phyloP scores from a whole-genome alignment of 2,329 filamentous ascomycete species.

The Hawksworthiomyces lignivorus region DNA sequence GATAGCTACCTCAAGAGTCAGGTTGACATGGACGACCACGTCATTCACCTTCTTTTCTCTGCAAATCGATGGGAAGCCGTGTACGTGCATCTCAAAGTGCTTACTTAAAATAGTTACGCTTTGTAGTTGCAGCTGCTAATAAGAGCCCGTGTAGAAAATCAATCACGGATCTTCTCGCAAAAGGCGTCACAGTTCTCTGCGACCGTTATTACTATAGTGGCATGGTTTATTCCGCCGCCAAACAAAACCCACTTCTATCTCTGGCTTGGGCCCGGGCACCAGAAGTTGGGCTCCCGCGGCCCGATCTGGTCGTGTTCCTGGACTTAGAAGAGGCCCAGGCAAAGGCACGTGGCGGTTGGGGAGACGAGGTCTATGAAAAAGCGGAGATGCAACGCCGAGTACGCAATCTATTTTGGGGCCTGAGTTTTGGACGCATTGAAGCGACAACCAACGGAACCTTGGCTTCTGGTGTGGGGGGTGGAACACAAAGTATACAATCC shows the following conservation, averaged over 20 bases:
- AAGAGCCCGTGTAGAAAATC: slow-evolving; percentile 30
- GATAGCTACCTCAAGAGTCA: slow-evolving; percentile 70
- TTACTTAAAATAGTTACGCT: not conserved
- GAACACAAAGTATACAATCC: no score
- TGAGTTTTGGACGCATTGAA: slow-evolving; percentile 42
- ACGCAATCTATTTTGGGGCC: slow-evolving; percentile 59
- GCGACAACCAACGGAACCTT: no score
- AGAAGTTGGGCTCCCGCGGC: slow-evolving; percentile 78
- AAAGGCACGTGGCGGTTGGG: slow-evolving; percentile 73
- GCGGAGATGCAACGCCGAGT: slow-evolving; percentile 75
- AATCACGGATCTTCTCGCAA: slow-evolving; percentile 46
- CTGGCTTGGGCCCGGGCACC: slow-evolving; percentile 77
- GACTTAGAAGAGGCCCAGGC: slow-evolving; percentile 70
- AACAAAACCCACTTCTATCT: slow-evolving; percentile 61
- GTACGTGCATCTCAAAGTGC: slow-evolving; percentile 33
- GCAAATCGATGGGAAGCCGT: slow-evolving; percentile 81
- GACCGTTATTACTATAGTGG: slow-evolving; percentile 96
- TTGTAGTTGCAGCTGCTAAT: not conserved
- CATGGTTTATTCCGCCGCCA: slow-evolving; percentile 87
- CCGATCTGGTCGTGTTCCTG: slow-evolving; percentile 82
- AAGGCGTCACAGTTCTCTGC: slow-evolving; percentile 70
- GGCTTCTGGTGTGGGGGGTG: no score
- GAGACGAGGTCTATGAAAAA: slow-evolving; percentile 82
- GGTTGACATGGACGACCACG: slow-evolving; percentile 72
- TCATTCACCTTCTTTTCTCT: slow-evolving; percentile 82